Evolutionary conservation across 164 flowering plant genomes (phyloP).

Genomic region (Vitis rupestris): DNA sequence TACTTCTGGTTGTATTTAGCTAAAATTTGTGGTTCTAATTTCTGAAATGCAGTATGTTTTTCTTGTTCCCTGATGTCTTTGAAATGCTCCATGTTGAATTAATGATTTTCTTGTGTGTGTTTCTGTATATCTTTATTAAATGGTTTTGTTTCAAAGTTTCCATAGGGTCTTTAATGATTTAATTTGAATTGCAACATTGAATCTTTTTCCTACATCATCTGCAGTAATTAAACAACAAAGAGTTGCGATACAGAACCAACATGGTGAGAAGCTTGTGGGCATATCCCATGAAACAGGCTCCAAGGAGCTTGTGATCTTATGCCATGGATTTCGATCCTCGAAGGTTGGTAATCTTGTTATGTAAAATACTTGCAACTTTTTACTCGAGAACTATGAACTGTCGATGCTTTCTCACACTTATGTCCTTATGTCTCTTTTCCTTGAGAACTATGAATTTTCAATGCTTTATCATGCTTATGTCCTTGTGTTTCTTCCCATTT

Average conservation of each 20-base stretch:
- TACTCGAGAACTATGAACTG: no score
- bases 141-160: neutral
- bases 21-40: neutral
- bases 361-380: neutral
- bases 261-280: constrained; percentile 73
- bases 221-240: constrained; percentile 28
- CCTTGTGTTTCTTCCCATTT: no score
- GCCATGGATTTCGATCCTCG: constrained; percentile 71
- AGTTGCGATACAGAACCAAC: constrained; percentile 39
- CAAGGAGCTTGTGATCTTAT: constrained; percentile 54
- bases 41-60: neutral
- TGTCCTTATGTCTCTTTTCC: no score
- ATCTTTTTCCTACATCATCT: neutral
- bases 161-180: neutral
- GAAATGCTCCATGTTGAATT: neutral
- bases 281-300: constrained; percentile 69
- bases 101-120: neutral
- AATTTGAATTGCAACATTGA: neutral
- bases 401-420: neutral
- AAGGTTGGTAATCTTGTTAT: constrained; percentile 43
- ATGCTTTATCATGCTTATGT: no score
- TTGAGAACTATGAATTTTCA: no score
- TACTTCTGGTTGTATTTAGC: neutral
- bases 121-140: neutral
- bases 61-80: no score